A percentile compares a stretch with the other conserved stretches of the same genome.
Conservation (phyloP, 2,329 filamentous ascomycete species). For the Spiromastix sp. region DNA sequence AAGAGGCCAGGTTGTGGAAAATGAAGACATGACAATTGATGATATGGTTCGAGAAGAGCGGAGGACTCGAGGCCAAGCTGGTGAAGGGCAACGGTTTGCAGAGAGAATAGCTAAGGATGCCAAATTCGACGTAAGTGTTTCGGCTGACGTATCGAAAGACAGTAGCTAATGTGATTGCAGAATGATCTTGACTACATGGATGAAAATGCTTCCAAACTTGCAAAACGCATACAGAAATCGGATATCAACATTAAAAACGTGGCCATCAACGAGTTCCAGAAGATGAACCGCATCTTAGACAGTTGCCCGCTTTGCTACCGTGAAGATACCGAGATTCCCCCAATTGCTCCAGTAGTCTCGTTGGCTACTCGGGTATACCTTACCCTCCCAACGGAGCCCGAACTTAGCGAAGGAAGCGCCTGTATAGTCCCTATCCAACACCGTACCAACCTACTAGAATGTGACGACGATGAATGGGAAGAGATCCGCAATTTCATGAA, state of each 20-base stretch:
- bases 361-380: constrained; percentile 79
- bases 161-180: constrained; percentile 20
- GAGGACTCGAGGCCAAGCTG: constrained; percentile 64
- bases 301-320: constrained; percentile 85
- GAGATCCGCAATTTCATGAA: constrained; percentile 99
- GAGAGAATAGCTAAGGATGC: constrained; percentile 89
- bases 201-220: constrained; percentile 86
- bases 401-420: constrained; percentile 71
- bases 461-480: constrained; percentile 98
- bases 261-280: constrained; percentile 81
- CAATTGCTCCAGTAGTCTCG: constrained; percentile 74
- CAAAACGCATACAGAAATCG: constrained; percentile 75
- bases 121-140: constrained; percentile 58
- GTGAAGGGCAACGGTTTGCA: constrained; percentile 72
- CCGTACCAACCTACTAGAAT: constrained; percentile 83
- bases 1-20: constrained; percentile 75
- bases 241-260: constrained; percentile 79
- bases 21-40: constrained; percentile 90
- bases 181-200: constrained; percentile 95
- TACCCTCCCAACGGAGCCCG: constrained; percentile 80
- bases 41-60: constrained; percentile 96
- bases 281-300: constrained; percentile 77
- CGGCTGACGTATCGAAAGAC: neutral
- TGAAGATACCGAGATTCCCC: constrained; percentile 68
- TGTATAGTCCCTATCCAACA: constrained; percentile 86